These are phyloP conservation scores for Colletotrichum simmondsii DNA, from an alignment of 2,329 filamentous ascomycete species.

Conservation along the genomic window DNA sequence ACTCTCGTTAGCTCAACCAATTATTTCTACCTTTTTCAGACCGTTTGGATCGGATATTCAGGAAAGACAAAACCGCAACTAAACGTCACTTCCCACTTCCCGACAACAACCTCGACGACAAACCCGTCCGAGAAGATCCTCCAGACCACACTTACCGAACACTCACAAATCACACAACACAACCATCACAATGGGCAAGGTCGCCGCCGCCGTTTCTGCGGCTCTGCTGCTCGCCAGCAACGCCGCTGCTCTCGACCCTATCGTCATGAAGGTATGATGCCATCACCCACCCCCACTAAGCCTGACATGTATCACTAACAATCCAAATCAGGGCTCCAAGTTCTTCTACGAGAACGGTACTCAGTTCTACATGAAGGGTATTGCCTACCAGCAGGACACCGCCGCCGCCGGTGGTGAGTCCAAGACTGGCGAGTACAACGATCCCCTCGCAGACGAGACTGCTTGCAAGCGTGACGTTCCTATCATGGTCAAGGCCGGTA, in stretches of 20 bases:
- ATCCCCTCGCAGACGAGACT: slow-evolving; percentile 80
- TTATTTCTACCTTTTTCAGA: slow-evolving; percentile 13
- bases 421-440: slow-evolving; percentile 70
- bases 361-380: slow-evolving; percentile 84
- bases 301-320: slow-evolving; percentile 1
- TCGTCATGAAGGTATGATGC: slow-evolving; percentile 74
- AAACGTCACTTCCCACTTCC: background rate
- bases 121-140: background rate
- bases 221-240: slow-evolving; percentile 54
- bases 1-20: slow-evolving; percentile 34
- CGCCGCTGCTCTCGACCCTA: slow-evolving; percentile 63
- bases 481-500: slow-evolving; percentile 79
- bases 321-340: slow-evolving; percentile 71
- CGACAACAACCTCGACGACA: background rate
- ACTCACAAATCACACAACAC: background rate
- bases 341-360: slow-evolving; percentile 87
- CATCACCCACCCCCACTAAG: background rate
- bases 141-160: background rate
- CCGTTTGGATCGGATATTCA: background rate
- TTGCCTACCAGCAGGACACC: slow-evolving; percentile 92
- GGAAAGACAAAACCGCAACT: background rate
- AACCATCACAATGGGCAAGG: slow-evolving; percentile 29
- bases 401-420: slow-evolving; percentile 64
- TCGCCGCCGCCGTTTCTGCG: slow-evolving; percentile 43
- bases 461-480: slow-evolving; percentile 88